Percentiles rank a stretch among this genome's conserved stretches.
These are phyloP conservation scores for Rhodotorula paludigena DNA, from an alignment of 768 basidiomycete species.

Conservation along the genomic window DNA sequence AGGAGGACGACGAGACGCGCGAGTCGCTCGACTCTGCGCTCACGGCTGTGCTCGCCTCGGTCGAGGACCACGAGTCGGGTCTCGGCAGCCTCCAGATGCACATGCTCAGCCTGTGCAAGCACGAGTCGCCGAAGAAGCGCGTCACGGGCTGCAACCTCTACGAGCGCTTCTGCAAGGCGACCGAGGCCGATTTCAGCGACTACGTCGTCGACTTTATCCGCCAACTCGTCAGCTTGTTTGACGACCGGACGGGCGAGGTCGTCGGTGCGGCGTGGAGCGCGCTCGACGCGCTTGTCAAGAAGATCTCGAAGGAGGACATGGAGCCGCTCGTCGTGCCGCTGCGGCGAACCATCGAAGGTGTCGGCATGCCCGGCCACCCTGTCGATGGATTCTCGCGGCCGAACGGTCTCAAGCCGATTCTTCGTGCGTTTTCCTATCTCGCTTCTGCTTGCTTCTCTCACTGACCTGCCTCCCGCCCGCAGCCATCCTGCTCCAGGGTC, in stretches of 20 bases:
- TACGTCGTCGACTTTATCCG: constrained; percentile 94
- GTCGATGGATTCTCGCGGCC: constrained; percentile 77
- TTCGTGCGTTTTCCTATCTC: constrained; percentile 58
- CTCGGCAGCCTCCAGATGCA: constrained; percentile 82
- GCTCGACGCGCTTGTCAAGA: constrained; percentile 81
- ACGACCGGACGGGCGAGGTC: constrained; percentile 61
- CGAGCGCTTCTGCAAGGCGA: constrained; percentile 73
- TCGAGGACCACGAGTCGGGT: constrained; percentile 73
- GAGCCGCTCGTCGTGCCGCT: constrained; percentile 85
- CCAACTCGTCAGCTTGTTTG: constrained; percentile 73
- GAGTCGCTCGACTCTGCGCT: constrained; percentile 70
- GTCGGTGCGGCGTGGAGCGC: constrained; percentile 71
- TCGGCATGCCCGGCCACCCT: constrained; percentile 66
- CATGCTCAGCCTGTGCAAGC: constrained; percentile 83
- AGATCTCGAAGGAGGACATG: constrained; percentile 83
- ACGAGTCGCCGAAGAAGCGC: constrained; percentile 63
- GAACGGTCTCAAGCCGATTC: constrained; percentile 75
- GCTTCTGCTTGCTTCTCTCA: neutral
- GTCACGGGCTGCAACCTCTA: constrained; percentile 75
- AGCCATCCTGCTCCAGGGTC: constrained; percentile 55
- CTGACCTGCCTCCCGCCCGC: neutral
- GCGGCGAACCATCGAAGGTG: constrained; percentile 77
- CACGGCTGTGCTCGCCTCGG: constrained; percentile 66
- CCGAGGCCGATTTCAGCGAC: constrained; percentile 70
- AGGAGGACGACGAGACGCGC: constrained; percentile 63